phyloP scores from a whole-genome alignment of 148 eudicot genomes.

The Mesembryanthemum crystallinum region DNA sequence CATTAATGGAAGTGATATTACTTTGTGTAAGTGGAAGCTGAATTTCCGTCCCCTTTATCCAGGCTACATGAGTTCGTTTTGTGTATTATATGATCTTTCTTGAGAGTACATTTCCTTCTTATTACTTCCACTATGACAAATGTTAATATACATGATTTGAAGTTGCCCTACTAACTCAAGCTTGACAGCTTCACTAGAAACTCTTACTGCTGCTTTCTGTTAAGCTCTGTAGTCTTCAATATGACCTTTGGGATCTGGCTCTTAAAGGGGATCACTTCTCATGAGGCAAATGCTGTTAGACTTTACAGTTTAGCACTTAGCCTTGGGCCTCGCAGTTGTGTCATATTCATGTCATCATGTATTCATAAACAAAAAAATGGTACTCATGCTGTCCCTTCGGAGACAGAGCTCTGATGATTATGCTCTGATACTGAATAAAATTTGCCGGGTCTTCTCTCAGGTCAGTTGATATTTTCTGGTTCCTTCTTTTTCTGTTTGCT shows the following conservation, averaged over 20 bases:
- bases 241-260: too few relatives aligned
- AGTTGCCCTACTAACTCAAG: not conserved
- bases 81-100: not conserved
- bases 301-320: too few relatives aligned
- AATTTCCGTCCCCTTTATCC: not conserved
- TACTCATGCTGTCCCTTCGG: not conserved
- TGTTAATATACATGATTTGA: too few relatives aligned
- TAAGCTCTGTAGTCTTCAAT: not conserved
- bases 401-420: not conserved
- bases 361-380: not conserved
- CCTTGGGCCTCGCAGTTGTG: not conserved
- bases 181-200: not conserved
- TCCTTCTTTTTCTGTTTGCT: not conserved
- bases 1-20: conserved; percentile 14
- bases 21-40: not conserved
- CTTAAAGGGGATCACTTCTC: not conserved
- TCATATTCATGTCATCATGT: not conserved
- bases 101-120: not conserved
- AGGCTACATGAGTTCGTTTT: not conserved
- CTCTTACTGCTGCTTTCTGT: not conserved
- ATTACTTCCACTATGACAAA: not conserved
- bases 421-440: not conserved
- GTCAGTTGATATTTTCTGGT: conserved; percentile 6
- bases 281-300: not conserved
- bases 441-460: not conserved